phyloP scores from a whole-genome alignment of 2,329 filamentous ascomycete species.

The Phyllachora maydis region DNA sequence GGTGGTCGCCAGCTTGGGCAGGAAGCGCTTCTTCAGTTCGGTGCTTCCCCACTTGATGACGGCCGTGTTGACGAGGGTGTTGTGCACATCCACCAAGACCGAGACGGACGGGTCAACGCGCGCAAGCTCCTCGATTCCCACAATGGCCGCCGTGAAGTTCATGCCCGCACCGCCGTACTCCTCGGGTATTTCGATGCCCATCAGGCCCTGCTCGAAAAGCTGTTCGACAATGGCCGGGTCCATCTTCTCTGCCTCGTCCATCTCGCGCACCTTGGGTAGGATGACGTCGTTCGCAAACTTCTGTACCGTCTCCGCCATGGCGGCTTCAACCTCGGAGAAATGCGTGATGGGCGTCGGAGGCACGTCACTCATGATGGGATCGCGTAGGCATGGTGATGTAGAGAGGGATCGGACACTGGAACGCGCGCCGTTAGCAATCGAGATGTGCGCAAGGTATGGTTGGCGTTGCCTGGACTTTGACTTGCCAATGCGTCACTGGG shows the following conservation, averaged over 20 bases:
- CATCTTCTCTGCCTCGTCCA: constrained; percentile 95
- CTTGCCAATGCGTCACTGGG: too few species aligned
- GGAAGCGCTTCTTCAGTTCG: constrained; percentile 62
- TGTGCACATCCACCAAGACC: constrained; percentile 92
- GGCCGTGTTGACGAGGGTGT: constrained; percentile 90
- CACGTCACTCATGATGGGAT: constrained; percentile 44
- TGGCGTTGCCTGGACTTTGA: too few species aligned
- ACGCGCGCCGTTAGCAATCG: constrained; percentile 1
- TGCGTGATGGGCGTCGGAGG: constrained; percentile 85
- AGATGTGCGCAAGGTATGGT: constrained; percentile 2
- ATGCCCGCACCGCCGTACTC: constrained; percentile 93
- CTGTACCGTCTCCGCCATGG: constrained; percentile 77
- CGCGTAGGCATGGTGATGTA: constrained; percentile 32
- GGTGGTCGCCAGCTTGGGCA: constrained; percentile 76
- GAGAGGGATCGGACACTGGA: constrained; percentile 32
- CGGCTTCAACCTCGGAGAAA: constrained; percentile 69
- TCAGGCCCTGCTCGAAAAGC: constrained; percentile 90
- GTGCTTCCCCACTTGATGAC: constrained; percentile 68
- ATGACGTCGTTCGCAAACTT: constrained; percentile 85
- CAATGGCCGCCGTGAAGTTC: constrained; percentile 95
- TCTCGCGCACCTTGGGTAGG: constrained; percentile 78
- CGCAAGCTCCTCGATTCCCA: constrained; percentile 92
- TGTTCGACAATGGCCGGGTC: constrained; percentile 74
- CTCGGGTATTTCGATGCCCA: constrained; percentile 95
- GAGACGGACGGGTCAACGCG: constrained; percentile 86